These are phyloP conservation scores for Thinopyrum elongatum DNA, from an alignment of 176 grass and related monocot genomes.

Conservation along the genomic window DNA sequence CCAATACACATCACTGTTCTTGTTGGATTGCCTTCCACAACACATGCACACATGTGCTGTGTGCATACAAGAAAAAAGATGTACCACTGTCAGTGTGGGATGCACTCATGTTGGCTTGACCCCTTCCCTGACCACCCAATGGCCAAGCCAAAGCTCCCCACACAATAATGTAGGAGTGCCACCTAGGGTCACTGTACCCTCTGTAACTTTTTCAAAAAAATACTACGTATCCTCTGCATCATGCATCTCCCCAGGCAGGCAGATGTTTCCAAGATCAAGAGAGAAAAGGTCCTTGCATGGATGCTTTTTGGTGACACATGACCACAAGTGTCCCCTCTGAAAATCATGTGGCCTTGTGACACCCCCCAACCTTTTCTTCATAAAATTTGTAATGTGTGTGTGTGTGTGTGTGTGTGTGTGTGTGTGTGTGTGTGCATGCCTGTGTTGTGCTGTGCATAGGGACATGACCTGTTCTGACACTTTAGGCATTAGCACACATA, in stretches of 20 bases:
- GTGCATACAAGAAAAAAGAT: constrained; percentile 11
- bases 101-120: constrained; percentile 29
- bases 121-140: constrained; percentile 11
- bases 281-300: constrained; percentile 36
- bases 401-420: not conserved
- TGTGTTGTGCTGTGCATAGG: not conserved
- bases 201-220: constrained; percentile 9
- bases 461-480: constrained; percentile 17
- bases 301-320: constrained; percentile 15
- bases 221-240: not conserved
- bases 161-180: constrained; percentile 12
- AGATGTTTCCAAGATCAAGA: constrained; percentile 46
- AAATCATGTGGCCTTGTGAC: constrained; percentile 29
- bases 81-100: not conserved
- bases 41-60: constrained; percentile 12
- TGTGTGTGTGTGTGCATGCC: not conserved
- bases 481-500: constrained; percentile 16
- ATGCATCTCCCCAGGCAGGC: constrained; percentile 14
- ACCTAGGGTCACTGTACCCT: not conserved
- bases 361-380: constrained; percentile 17
- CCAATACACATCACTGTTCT: not conserved
- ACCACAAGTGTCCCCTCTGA: constrained; percentile 42
- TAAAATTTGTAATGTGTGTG: not conserved
- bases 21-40: not conserved
- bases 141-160: constrained; percentile 23